A percentile compares a stretch with the other conserved stretches of the same genome.
Conservation (phyloP, 768 basidiomycete genomes). For the Galerina marginata region DNA sequence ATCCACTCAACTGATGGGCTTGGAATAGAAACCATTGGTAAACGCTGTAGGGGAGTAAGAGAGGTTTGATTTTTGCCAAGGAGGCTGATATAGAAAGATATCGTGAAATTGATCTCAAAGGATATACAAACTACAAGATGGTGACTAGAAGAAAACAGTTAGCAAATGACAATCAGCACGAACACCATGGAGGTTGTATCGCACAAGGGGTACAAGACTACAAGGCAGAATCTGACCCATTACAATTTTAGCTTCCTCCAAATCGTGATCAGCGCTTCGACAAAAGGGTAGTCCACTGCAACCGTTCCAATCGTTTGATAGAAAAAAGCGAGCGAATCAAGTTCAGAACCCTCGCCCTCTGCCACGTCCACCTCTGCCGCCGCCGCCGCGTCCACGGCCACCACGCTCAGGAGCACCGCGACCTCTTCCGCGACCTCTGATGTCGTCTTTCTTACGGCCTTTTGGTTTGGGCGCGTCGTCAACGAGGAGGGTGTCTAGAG, state of each 20-base stretch:
- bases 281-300: neutral
- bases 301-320: neutral
- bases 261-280: slow-evolving; percentile 5
- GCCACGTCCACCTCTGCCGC: slow-evolving; percentile 58
- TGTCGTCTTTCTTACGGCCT: slow-evolving; percentile 86
- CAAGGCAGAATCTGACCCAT: slow-evolving; percentile 3
- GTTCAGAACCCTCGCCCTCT: slow-evolving; percentile 41
- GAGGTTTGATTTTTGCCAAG: too few relatives aligned
- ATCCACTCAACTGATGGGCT: too few relatives aligned
- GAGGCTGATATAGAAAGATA: neutral
- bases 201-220: slow-evolving; percentile 18
- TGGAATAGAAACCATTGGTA: too few relatives aligned
- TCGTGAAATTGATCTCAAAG: neutral
- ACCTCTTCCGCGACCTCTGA: slow-evolving; percentile 67
- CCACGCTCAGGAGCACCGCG: slow-evolving; percentile 57
- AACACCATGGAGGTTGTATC: slow-evolving; percentile 12
- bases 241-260: slow-evolving; percentile 15
- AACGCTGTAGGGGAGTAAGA: too few relatives aligned
- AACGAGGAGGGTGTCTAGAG: slow-evolving; percentile 94
- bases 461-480: slow-evolving; percentile 98
- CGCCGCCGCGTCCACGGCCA: slow-evolving; percentile 52
- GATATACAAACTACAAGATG: slow-evolving; percentile 22
- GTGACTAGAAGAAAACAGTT: slow-evolving; percentile 16
- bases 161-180: slow-evolving; percentile 17
- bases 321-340: neutral